Base-by-base conservation (phyloP, 2,329 filamentous ascomycete species). In the Tolypocladium paradoxum region DNA sequence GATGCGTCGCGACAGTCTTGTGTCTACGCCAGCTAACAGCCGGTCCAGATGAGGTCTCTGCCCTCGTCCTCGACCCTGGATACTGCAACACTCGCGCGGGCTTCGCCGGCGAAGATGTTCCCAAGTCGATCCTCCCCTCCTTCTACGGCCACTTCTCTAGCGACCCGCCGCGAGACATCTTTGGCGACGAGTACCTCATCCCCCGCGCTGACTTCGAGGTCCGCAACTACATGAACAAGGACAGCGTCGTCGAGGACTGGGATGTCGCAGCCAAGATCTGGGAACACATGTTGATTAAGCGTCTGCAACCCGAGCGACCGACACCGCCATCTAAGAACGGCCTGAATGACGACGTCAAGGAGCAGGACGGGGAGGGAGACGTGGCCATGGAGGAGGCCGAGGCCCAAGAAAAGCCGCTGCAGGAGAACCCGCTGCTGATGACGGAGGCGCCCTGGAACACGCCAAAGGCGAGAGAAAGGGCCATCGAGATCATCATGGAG, bases 401-500 rank as follows among this genome's bases (percentile, higher is more conserved):
- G 57, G 57, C 65, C 40, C 65, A 85, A 61, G 90, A 95, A 68
- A 93, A 90, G 71, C 83, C 88, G 8, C 76, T 99, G 57, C 82
- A 86, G 49, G 93, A 97, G 69, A 93, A 88, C 69, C 95, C 93
- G 8, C 74, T 99, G 56, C 77, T 99, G 55, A 86, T 99, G 81
- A 96, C 90, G 1, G 93, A 99, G 71, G 88, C 91, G 16, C 87
- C 89, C 12, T 97, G 92, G 91, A 97, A 96, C 71, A 79, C 84
- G 29, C 71, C 81, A 45, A 96, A 96, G 74, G 83, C 87, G 55
- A 81, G 95, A 55, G 93, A 99, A 73, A 95, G 93, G 79, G 85
- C 87, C 40, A 92, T 96, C 63, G 93, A 99, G 73, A 84, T 97
- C 57, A 90, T 90, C 55, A 96, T 99, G 85, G 93, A 99, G 76